Evolutionary conservation across 306 rosid species (phyloP).

Genomic region (Quercus agrifolia): DNA sequence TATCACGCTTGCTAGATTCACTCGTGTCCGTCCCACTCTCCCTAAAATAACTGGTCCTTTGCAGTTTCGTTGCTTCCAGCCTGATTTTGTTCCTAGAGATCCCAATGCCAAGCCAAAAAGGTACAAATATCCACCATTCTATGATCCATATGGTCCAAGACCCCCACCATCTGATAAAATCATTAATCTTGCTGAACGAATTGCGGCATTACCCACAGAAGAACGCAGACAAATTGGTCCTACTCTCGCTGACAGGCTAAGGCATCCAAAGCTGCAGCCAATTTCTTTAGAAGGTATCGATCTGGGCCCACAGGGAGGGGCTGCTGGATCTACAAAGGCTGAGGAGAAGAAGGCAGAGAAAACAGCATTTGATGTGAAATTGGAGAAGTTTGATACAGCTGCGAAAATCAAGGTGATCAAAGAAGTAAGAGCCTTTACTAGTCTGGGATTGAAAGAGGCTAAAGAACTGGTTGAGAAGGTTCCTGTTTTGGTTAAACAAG

Average conservation of each 20-base stretch:
- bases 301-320: background rate
- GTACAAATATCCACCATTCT: background rate
- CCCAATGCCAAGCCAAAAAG: background rate
- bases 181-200: background rate
- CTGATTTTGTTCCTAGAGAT: conserved; percentile 8
- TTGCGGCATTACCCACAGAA: background rate
- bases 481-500: background rate
- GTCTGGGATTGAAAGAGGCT: conserved; percentile 3
- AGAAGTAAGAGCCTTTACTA: conserved; percentile 4
- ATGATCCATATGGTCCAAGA: conserved; percentile 1
- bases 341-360: conserved; percentile 1
- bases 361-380: background rate
- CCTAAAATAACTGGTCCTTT: background rate
- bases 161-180: conserved; percentile 5
- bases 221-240: conserved; percentile 1
- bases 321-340: conserved; percentile 1
- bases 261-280: conserved; percentile 8
- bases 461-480: conserved; percentile 5
- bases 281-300: background rate
- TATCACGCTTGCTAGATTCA: background rate
- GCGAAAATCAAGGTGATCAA: conserved; percentile 8
- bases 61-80: conserved; percentile 5
- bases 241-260: background rate
- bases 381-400: background rate
- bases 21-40: background rate